Evolutionary conservation across 1,284 basidiomycete species (phyloP).

Genomic region (Laetiporus sulphureus): DNA sequence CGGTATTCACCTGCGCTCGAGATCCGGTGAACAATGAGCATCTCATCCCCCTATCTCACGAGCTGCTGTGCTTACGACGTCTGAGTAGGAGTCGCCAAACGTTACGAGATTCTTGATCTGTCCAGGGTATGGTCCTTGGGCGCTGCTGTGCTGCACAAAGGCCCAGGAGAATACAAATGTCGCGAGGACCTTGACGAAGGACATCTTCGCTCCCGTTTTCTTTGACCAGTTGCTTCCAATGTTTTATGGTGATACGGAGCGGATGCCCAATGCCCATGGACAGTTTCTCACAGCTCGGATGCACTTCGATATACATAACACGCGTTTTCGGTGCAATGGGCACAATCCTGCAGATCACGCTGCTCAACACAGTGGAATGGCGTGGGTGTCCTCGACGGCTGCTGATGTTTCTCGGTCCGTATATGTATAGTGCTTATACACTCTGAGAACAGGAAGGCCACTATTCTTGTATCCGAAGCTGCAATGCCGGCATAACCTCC

Average conservation of each 20-base stretch:
- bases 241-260: not conserved
- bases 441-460: no score
- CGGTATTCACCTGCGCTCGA: constrained; percentile 14
- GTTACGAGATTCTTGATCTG: constrained; percentile 38
- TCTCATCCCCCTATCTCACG: not conserved
- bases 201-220: no score
- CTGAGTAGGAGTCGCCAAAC: constrained; percentile 43
- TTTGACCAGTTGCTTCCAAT: no score
- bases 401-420: no score
- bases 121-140: constrained; percentile 18
- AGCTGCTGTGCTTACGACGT: constrained; percentile 27
- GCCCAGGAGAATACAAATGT: constrained; percentile 1
- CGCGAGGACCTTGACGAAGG: constrained; percentile 1
- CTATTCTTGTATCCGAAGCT: no score
- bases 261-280: not conserved
- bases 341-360: no score
- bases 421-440: no score
- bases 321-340: no score
- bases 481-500: no score
- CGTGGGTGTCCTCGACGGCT: no score
- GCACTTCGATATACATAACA: no score
- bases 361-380: no score
- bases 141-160: constrained; percentile 2
- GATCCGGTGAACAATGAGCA: not conserved
- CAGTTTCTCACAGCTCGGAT: not conserved